Evolutionary conservation across 345 rosid genomes (phyloP).

Genomic region (Triadica sebifera): DNA sequence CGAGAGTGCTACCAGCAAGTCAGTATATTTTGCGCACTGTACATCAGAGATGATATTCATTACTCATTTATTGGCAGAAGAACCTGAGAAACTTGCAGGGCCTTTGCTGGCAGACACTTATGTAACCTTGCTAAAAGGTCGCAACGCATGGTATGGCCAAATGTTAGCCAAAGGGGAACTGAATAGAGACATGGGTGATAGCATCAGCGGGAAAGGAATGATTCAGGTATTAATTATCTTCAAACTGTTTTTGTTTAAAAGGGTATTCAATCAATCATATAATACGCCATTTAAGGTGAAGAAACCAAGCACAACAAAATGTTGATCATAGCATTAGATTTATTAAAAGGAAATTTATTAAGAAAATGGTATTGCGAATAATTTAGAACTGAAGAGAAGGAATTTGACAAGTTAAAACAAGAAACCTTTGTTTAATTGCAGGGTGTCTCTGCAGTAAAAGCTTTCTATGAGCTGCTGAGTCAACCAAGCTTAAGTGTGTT

Average conservation of each 20-base stretch:
- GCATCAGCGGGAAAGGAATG: constrained; percentile 94
- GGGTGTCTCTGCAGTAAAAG: constrained; percentile 96
- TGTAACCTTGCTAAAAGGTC: constrained; percentile 88
- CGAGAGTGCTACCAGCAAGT: constrained; percentile 96
- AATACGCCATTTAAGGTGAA: no score
- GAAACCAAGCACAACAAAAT: no score
- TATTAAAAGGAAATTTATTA: no score
- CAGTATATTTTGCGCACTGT: constrained; percentile 94
- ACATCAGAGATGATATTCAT: constrained; percentile 98
- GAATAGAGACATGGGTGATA: constrained; percentile 90
- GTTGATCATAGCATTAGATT: no score
- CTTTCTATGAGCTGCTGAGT: constrained; percentile 85
- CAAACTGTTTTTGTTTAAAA: no score
- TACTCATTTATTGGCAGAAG: constrained; percentile 89
- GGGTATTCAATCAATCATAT: no score
- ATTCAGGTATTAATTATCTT: constrained; percentile 63
- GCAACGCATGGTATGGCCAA: constrained; percentile 98
- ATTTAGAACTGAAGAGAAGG: no score
- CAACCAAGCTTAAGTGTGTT: constrained; percentile 66
- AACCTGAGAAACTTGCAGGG: constrained; percentile 96
- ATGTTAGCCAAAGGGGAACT: constrained; percentile 75
- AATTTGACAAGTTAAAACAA: no score
- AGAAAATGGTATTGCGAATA: no score
- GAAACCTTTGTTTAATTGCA: constrained; percentile 22
- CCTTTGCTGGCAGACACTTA: constrained; percentile 96